Conservation (phyloP, 2,329 filamentous ascomycete genomes). For the Penicillium digitatum region DNA sequence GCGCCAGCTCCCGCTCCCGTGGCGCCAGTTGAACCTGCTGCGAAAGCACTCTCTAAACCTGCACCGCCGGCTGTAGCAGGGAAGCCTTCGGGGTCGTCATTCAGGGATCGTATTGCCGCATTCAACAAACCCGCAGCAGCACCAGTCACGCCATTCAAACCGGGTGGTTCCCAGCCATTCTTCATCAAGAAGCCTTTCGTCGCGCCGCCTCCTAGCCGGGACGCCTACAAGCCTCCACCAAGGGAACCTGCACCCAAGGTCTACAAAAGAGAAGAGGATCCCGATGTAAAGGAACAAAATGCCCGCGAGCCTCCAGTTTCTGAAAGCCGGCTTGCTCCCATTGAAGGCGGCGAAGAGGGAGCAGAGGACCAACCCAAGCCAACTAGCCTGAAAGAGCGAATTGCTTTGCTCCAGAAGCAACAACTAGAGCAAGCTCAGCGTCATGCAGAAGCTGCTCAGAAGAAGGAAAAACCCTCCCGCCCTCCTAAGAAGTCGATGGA, state of each 20-base stretch:
- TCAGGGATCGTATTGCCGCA: slow-evolving; percentile 92
- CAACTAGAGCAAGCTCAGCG: slow-evolving; percentile 84
- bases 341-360: slow-evolving; percentile 52
- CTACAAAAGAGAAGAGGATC: slow-evolving; percentile 85
- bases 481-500: slow-evolving; percentile 63
- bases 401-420: slow-evolving; percentile 88
- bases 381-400: slow-evolving; percentile 88
- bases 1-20: slow-evolving; percentile 25
- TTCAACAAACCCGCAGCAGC: slow-evolving; percentile 89
- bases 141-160: slow-evolving; percentile 86
- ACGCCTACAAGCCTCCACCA: slow-evolving; percentile 77
- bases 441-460: slow-evolving; percentile 70
- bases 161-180: slow-evolving; percentile 57
- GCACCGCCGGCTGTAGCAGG: slow-evolving; percentile 64
- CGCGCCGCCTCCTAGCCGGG: slow-evolving; percentile 84
- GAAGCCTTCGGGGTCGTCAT: slow-evolving; percentile 72
- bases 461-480: slow-evolving; percentile 84
- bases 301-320: slow-evolving; percentile 35
- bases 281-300: slow-evolving; percentile 41
- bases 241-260: slow-evolving; percentile 70
- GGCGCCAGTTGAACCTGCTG: slow-evolving; percentile 30
- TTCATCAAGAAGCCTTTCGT: slow-evolving; percentile 98
- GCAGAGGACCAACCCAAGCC: slow-evolving; percentile 81
- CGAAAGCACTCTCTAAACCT: slow-evolving; percentile 50
- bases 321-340: slow-evolving; percentile 29